Evolutionary conservation across 2,329 filamentous ascomycete genomes (phyloP).

Genomic region (Penicillium sp.): DNA sequence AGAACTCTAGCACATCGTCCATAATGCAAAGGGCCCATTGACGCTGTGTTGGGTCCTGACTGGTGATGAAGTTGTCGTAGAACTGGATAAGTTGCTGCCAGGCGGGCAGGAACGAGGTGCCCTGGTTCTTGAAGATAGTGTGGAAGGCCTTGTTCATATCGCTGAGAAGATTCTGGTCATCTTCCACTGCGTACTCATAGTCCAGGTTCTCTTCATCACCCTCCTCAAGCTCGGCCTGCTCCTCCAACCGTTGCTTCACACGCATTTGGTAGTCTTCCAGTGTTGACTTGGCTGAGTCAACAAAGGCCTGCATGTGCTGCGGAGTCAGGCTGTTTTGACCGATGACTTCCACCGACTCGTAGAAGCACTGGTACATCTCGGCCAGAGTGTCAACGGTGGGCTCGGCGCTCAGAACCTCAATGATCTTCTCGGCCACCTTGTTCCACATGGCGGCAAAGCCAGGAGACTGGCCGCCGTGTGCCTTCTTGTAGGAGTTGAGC

Average conservation of each 20-base stretch:
- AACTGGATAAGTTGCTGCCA: slow-evolving; percentile 85
- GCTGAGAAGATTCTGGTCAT: slow-evolving; percentile 91
- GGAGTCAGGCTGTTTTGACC: slow-evolving; percentile 77
- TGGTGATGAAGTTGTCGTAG: slow-evolving; percentile 81
- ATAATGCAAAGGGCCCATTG: slow-evolving; percentile 99
- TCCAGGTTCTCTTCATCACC: slow-evolving; percentile 89
- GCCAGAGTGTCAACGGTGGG: slow-evolving; percentile 93
- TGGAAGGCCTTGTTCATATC: slow-evolving; percentile 99
- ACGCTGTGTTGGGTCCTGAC: slow-evolving; percentile 79
- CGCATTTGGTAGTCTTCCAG: slow-evolving; percentile 91
- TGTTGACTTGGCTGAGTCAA: slow-evolving; percentile 78
- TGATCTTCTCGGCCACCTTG: slow-evolving; percentile 79
- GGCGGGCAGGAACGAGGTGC: slow-evolving; percentile 73
- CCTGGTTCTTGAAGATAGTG: slow-evolving; percentile 97
- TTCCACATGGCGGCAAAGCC: slow-evolving; percentile 81
- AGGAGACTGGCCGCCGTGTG: slow-evolving; percentile 74
- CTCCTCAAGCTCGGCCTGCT: slow-evolving; percentile 78
- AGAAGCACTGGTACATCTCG: slow-evolving; percentile 99
- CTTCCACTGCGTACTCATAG: slow-evolving; percentile 84
- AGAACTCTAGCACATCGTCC: slow-evolving; percentile 97
- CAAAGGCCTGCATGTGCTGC: slow-evolving; percentile 81
- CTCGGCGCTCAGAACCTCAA: slow-evolving; percentile 90
- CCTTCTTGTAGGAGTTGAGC: slow-evolving; percentile 89
- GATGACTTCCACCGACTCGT: slow-evolving; percentile 92
- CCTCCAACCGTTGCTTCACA: slow-evolving; percentile 77